Evolutionary conservation across 192 early-diverging fungal species (phyloP), one percentile per base, ranked within the genome.

Genomic region (Borealophlyctis nickersoniae): DNA sequence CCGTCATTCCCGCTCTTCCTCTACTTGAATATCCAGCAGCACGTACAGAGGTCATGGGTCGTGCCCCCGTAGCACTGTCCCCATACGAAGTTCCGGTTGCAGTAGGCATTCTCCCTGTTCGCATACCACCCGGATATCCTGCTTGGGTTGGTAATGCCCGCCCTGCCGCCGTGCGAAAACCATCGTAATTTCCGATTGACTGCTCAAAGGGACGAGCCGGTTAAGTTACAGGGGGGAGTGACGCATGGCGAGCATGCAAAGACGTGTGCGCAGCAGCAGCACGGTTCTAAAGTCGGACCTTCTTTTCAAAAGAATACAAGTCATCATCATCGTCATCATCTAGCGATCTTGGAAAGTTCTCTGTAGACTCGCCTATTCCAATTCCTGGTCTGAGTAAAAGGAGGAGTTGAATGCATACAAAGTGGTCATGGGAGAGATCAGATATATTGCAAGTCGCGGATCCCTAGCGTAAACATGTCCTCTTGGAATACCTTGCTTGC

Each of bases 21-120:
- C 80, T 56, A 65, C 75, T 78, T 26, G 81, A 79, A 56, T 79
- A 85, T 3, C 83, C 83, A 2, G 83, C 83, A 14, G 79, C 83
- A 13, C 83, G 72, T 1, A 78, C 77, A 1, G 77, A 78, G 2
- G 83, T 85, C 79, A 85, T 80, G 31, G 83, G 83, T 14, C 83
- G 56, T 19, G 73, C 78, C 14, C 62, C 64, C 32, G 34, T 70
- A 14, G 34, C 36, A 11, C 36, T 54, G 48, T 68, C 49, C 32
- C 57, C 51, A 39, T 51, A 28, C 19, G 19, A 58, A 54, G 55
- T 36, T 58, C 49, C 24, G 29, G 71, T 56, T 39, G 34, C 54
- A 54, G 55, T 30, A 28, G 28, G 31, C 16, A 61, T 36, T 32
- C 64, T 34, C 14, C 28, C 72, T 26, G 62, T 75, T 62, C 66